Evolutionary conservation across 179 eudicot genomes (phyloP), one percentile per base, ranked within the genome.

Genomic region (Silene noctiflora): DNA sequence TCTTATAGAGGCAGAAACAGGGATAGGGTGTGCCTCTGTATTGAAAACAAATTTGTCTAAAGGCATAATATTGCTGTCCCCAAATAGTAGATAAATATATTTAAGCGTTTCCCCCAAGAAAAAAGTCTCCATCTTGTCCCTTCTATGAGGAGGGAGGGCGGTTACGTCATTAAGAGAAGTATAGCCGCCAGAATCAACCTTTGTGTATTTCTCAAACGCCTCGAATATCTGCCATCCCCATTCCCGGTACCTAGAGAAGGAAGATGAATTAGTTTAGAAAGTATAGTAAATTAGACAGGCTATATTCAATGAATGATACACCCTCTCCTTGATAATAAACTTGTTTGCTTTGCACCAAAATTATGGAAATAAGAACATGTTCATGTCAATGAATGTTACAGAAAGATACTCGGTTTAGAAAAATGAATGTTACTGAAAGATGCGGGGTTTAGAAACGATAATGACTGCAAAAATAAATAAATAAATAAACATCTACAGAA

Each of bases 41-140:
- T 92, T 92, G 75, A 92, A 94, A 75, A 94, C 86, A 79, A 82
- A 94, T 83, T 88, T 88, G 84, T 92, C 92, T 84, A 92, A 75
- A 1, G 98, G 91, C 75, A 92, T 72, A 58, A 83, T 64, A 58
- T 74, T 74, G 22, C 60, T 83, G 75, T 92, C 89, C 17, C 89
- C 86, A 75, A 94, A 92, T 39, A 92, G 76, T 77, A 94, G 85
- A 82, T 85, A 94, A 33, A 94, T 71, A 82, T 94, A 94, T 80
- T 94, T 94, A 39, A 94, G 86, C 7, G 98, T 94, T 85, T 94
- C 98, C 21, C 97, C 97, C 85, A 94, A 81, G 87, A 94, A 94
- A 83, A 94, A 94, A 12, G 98, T 94, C 84, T 94, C 98, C 98
- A 94, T 94, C 85, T 92, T 94, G 88, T 94, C 97, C 81, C 98